Evolutionary conservation across 805 yeast species (phyloP), one percentile per base, ranked within the genome.

Genomic region (Yarrowia yakushimensis): DNA sequence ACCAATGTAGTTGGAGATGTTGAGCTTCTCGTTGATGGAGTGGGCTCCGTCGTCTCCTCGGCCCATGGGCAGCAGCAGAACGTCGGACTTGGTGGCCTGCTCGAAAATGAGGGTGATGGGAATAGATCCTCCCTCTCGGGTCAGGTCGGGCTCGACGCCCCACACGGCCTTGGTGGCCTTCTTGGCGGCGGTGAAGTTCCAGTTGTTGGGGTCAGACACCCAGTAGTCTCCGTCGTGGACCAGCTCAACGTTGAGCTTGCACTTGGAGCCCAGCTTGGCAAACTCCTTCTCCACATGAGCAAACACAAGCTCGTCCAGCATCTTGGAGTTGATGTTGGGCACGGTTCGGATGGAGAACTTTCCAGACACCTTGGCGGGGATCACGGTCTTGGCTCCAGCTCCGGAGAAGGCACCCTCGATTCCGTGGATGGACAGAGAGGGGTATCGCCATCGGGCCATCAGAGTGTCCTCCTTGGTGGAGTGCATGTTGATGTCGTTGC

Each of bases 21-120:
- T 88, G 70, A 94, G 78, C 79, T 94, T 94, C 79, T 94, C 99
- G 73, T 94, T 94, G 71, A 94, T 91, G 22, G 97, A 90, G 76
- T 94, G 99, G 50, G 99, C 99, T 70, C 99, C 99, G 72, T 94
- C 99, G 74, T 94, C 97, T 68, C 99, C 99, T 78, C 96, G 87
- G 67, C 99, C 99, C 88, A 94, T 88, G 66, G 99, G 99, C 69
- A 94, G 83, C 71, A 94, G 80, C 66, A 94, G 80, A 33, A 92
- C 98, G 66, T 86, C 86, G 23, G 96, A 88, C 69, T 88, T 85
- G 71, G 94, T 82, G 73, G 85, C 85, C 70, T 91, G 81, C 79
- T 94, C 97, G 77, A 94, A 94, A 34, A 97, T 87, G 68, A 94
- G 77, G 22, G 99, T 93, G 74, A 94, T 92, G 67, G 99, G 99